phyloP scores from a whole-genome alignment of 805 yeast genomes.

The Metschnikowia lachancei region DNA sequence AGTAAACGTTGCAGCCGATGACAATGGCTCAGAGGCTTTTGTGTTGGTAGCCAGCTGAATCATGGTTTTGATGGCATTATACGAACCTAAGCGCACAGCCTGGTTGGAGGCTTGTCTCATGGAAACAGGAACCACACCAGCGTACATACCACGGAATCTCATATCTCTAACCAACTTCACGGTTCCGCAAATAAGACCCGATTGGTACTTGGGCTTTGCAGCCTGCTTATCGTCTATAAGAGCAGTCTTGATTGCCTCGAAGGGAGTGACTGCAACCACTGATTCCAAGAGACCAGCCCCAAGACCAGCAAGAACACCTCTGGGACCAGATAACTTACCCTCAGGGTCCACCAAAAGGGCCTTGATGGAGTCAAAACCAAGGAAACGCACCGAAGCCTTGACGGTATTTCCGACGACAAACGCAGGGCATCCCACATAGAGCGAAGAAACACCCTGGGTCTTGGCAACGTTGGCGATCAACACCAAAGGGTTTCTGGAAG shows the following conservation, averaged over 20 bases:
- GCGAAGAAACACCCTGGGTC: slow-evolving; percentile 72
- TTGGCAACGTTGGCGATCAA: slow-evolving; percentile 72
- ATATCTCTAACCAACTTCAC: slow-evolving; percentile 65
- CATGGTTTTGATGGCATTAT: slow-evolving; percentile 78
- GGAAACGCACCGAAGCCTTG: slow-evolving; percentile 91
- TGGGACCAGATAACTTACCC: slow-evolving; percentile 83
- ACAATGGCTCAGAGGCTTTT: slow-evolving; percentile 69
- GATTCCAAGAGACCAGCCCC: slow-evolving; percentile 96
- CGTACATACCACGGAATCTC: slow-evolving; percentile 80
- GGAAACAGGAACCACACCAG: slow-evolving; percentile 90
- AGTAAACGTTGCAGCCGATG: slow-evolving; percentile 75
- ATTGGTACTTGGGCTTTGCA: slow-evolving; percentile 71
- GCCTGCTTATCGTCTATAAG: slow-evolving; percentile 89
- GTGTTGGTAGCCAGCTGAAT: slow-evolving; percentile 68
- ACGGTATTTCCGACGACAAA: slow-evolving; percentile 94
- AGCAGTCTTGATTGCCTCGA: slow-evolving; percentile 94
- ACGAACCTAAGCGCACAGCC: slow-evolving; percentile 91
- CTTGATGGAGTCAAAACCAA: slow-evolving; percentile 89
- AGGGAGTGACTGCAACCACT: slow-evolving; percentile 92
- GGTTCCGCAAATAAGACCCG: slow-evolving; percentile 60
- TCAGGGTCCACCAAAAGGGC: slow-evolving; percentile 71
- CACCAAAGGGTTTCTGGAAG: slow-evolving; percentile 80
- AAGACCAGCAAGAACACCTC: slow-evolving; percentile 94
- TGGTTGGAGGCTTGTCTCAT: slow-evolving; percentile 94
- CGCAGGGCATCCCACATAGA: slow-evolving; percentile 96